Evolutionary conservation across 371 early-diverging fungal species (phyloP), one percentile per base, ranked within the genome.

Genomic region (Entomophthora muscae): DNA sequence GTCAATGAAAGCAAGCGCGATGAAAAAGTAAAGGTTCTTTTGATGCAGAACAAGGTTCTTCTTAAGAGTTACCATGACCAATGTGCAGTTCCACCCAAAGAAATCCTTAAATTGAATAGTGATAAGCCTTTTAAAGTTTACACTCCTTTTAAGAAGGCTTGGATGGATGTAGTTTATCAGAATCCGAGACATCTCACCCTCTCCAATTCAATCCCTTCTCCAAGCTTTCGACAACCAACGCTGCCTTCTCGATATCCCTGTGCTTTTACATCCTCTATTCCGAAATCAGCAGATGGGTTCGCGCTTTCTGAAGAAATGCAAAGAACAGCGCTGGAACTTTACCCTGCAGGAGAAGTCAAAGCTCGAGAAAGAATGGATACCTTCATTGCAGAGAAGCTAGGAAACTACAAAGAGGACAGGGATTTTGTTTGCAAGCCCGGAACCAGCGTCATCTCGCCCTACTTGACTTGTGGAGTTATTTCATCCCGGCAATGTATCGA

Each of bases 1-100:
- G 72, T 70, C 1, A 64, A 73, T 64, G 75, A 73, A 55, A 33
- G 32, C 21, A 52, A 59, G 51, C 60, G 73, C 5, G 73, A 74
- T 32, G 31, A n/a, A 0, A 54, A 32, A 0, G 64, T 69, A 42
- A 69, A 32, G n/a, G 66, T 54, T 3, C 53, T 72, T 23, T 13
- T 32, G 12, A 62, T 62, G 52, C 21, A 42, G 0, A 23, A 61
- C 0, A 61, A 62, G 24, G 63, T 76, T 13, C 63, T 65, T 32
- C 68, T 74, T 22, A 53, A 65, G 23, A 63, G 54, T 1, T 68
- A 29, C 51, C 75, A 83, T 31, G 80, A 79, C 61, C 82, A 83
- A 65, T 78, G 76, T 54, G 65, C 82, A 30, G 70, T 81, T 0
- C 65, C 67, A 2, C 83, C 85, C 1, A 71, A 74, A 13, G 62